phyloP scores from a whole-genome alignment of 345 rosid species.

The Eucalyptus camaldulensis region DNA sequence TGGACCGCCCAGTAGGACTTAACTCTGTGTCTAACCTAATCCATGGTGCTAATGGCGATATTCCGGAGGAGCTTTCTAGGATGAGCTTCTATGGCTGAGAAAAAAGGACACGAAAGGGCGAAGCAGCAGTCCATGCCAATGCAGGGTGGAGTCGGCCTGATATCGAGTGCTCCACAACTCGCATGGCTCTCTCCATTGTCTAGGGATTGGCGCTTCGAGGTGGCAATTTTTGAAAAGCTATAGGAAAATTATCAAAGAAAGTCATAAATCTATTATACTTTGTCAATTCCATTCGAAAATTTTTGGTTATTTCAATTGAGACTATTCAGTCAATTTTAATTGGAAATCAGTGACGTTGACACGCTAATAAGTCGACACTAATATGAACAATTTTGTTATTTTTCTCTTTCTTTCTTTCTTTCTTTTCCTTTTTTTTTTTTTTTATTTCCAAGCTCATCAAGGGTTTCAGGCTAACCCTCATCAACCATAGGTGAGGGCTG shows the following conservation, averaged over 20 bases:
- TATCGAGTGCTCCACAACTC: background rate
- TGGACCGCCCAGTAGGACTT: background rate
- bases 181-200: background rate
- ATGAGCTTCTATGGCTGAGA: background rate
- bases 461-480: rapidly evolving
- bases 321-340: rapidly evolving
- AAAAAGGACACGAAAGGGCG: background rate
- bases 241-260: rapidly evolving
- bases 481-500: background rate
- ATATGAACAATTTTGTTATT: no score
- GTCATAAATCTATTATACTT: rapidly evolving
- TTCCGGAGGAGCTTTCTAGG: background rate
- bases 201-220: background rate
- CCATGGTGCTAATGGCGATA: background rate
- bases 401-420: no score
- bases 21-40: background rate
- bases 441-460: no score
- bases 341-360: rapidly evolving
- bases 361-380: rapidly evolving
- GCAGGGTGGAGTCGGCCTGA: background rate
- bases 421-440: no score
- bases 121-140: background rate
- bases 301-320: no score
- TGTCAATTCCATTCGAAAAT: rapidly evolving
- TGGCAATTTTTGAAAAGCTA: no score